Base-by-base conservation (phyloP, 192 early-diverging fungal species). In the Diversispora epigaea region DNA sequence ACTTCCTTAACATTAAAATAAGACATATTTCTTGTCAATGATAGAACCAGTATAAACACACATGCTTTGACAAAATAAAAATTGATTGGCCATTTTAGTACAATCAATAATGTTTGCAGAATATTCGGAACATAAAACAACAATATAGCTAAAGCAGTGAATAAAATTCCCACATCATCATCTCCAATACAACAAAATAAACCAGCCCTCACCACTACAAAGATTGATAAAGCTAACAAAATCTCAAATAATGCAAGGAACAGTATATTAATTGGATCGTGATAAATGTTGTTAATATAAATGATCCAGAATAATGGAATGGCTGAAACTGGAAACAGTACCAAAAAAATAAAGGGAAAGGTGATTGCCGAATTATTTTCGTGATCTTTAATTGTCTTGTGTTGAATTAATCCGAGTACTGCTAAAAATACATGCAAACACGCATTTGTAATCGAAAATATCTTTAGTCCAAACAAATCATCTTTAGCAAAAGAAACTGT, bases 361-460 rank as follows among this genome's bases (percentile, higher is more conserved):
- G 2, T 11, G 39, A 39, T 41, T 40, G 10, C 7, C n/a, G n/a
- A n/a, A 40, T 3, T 40, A 14, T 25, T 4, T 10, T 12, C n/a
- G n/a, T 14, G 6, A n/a, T n/a, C n/a, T n/a, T n/a, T 57, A 19
- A 57, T 57, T 19, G 19, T 57, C n/a, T 21, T 5, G 40, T 63
- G 3, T 50, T 22, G 17, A 72, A 72, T 58, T 58, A 72, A 44
- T 25, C 55, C 70, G 32, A n/a, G 10, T 44, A 58, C 10, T 44
- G 17, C 43, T 7, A 17, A 72, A 58, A 12, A 5, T 44, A 57
- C 15, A 72, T 72, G 70, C n/a, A 72, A 56, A 72, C 15, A 12
- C 56, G 45, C 58, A 17, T 72, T 72, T 56, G 41, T 32, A 46
- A 72, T 58, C 11, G 70, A 72, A 58, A 72, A 72, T 69, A 69